phyloP scores from a whole-genome alignment of 2,329 filamentous ascomycete species.

The Sclerotinia minor region DNA sequence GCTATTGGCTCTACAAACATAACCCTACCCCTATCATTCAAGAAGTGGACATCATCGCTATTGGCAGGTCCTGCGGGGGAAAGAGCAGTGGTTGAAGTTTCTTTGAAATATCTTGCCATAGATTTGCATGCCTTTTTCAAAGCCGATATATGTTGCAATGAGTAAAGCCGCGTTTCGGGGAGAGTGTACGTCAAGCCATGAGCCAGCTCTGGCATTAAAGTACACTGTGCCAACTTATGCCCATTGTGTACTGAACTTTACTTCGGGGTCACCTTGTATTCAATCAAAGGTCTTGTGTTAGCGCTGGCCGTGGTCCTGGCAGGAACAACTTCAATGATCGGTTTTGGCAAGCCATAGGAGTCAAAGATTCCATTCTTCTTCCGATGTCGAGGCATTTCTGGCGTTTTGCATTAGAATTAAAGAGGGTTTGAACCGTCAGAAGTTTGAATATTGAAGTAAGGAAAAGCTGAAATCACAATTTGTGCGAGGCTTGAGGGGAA shows the following conservation, averaged over 20 bases:
- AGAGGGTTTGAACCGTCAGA: neutral
- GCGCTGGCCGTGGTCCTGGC: neutral
- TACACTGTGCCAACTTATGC: neutral
- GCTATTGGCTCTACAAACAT: neutral
- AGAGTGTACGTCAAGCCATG: conserved; percentile 5
- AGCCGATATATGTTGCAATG: conserved; percentile 9
- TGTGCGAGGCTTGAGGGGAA: conserved; percentile 15
- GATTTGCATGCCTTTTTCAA: conserved; percentile 14
- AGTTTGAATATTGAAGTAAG: conserved; percentile 11
- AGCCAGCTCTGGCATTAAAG: conserved; percentile 13
- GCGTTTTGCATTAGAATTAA: neutral
- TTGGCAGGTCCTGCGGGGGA: neutral
- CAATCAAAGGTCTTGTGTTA: neutral
- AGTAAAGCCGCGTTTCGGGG: neutral
- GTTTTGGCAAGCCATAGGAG: conserved; percentile 6
- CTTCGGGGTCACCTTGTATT: neutral
- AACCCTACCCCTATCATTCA: neutral
- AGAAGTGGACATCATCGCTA: neutral
- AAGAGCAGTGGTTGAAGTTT: neutral
- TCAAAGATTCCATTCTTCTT: conserved; percentile 4
- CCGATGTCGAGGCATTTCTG: conserved; percentile 6
- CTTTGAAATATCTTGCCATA: neutral
- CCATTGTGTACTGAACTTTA: neutral
- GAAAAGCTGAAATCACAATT: conserved; percentile 12
- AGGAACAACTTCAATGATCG: conserved; percentile 3